Conservation (phyloP, 2,329 filamentous ascomycete genomes). For the Davidsoniella australis region DNA sequence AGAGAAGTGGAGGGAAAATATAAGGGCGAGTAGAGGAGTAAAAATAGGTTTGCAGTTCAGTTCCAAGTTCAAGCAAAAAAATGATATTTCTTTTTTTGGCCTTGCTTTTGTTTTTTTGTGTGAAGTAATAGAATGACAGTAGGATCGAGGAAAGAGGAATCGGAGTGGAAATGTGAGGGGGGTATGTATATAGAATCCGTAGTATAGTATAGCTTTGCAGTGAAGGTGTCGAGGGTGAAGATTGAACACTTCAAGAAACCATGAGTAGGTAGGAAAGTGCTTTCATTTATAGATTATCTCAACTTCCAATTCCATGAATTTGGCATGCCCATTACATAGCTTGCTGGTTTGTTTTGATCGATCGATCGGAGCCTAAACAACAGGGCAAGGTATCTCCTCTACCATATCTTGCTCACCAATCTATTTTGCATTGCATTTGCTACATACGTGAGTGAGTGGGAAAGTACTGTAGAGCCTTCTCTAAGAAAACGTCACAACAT, state of each 20-base stretch:
- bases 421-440: no score
- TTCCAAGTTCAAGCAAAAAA: no score
- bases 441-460: no score
- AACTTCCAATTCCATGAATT: no score
- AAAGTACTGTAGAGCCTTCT: no score
- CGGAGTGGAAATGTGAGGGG: not conserved
- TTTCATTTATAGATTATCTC: no score
- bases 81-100: not conserved
- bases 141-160: not conserved
- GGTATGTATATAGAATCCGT: not conserved
- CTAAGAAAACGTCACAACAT: no score
- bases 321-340: no score
- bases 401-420: no score
- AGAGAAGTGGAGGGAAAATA: constrained; percentile 5
- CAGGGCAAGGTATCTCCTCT: no score
- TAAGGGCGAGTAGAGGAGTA: constrained; percentile 3
- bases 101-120: not conserved
- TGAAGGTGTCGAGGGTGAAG: not conserved
- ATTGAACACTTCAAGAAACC: not conserved
- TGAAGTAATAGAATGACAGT: not conserved
- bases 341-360: no score
- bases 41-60: constrained; percentile 2
- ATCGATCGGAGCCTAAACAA: no score
- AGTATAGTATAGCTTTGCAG: not conserved
- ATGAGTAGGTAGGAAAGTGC: not conserved